phyloP scores from a whole-genome alignment of 768 basidiomycete genomes.

The Mycena galopus region DNA sequence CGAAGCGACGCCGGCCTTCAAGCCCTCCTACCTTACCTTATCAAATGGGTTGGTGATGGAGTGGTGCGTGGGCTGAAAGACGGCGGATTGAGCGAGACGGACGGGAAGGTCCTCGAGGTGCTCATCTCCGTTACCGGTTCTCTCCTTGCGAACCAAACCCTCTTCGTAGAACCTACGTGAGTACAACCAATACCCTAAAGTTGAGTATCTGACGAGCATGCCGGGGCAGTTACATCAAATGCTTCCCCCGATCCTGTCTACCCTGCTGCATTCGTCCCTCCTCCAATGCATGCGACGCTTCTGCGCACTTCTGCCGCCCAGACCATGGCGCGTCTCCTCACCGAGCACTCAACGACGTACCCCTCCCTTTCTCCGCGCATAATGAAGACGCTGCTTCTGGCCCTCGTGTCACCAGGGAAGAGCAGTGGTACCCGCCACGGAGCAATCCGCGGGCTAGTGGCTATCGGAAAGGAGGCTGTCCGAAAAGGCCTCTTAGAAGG shows the following conservation, averaged over 20 bases:
- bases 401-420: conserved; percentile 80
- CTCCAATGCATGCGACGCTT: conserved; percentile 74
- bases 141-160: conserved; percentile 84
- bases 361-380: conserved; percentile 89
- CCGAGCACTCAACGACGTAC: conserved; percentile 89
- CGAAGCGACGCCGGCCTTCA: conserved; percentile 92
- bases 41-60: conserved; percentile 95
- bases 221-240: conserved; percentile 90
- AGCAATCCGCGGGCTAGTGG: conserved; percentile 87
- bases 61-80: conserved; percentile 76
- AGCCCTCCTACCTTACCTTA: conserved; percentile 91
- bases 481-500: conserved; percentile 86
- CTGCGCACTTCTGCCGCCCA: conserved; percentile 87
- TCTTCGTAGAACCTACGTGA: conserved; percentile 98
- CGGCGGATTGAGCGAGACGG: conserved; percentile 68
- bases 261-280: conserved; percentile 88
- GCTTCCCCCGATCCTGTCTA: conserved; percentile 91
- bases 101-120: conserved; percentile 82
- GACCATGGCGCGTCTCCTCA: conserved; percentile 85
- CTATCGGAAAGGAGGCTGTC: conserved; percentile 88
- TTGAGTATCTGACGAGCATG: conserved; percentile 3
- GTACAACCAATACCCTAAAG: conserved; percentile 46
- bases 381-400: conserved; percentile 93
- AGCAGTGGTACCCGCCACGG: conserved; percentile 89
- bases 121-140: conserved; percentile 88